Conservation (phyloP, 176 grass and related monocot species). For the Aegilops umbellulata region DNA sequence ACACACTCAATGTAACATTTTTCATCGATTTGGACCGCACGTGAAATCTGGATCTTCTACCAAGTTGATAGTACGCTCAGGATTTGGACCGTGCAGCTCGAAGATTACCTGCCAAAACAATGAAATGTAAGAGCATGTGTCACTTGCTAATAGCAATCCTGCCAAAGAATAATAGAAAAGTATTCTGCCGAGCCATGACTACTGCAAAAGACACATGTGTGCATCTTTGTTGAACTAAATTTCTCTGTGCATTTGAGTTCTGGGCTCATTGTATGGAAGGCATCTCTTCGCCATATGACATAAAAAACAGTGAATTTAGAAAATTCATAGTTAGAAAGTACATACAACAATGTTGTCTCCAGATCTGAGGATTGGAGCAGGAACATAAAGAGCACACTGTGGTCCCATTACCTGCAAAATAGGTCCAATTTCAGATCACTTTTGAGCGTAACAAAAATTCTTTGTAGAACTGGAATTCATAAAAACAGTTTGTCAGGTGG, state of each 20-base stretch:
- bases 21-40: constrained; percentile 37
- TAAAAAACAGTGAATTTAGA: background rate
- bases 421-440: constrained; percentile 19
- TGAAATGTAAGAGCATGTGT: background rate
- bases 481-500: background rate
- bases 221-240: no score
- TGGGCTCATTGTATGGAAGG: background rate
- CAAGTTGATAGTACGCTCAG: constrained; percentile 51
- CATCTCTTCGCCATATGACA: background rate
- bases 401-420: constrained; percentile 66
- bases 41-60: constrained; percentile 76
- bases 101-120: constrained; percentile 65
- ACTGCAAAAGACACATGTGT: no score
- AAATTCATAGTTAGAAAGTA: background rate
- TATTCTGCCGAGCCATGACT: no score
- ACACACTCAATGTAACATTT: background rate
- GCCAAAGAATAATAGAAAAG: no score
- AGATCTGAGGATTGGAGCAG: constrained; percentile 66
- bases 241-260: background rate
- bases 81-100: constrained; percentile 61
- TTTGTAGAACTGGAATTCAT: background rate
- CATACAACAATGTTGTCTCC: constrained; percentile 81
- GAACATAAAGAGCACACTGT: constrained; percentile 86
- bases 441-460: background rate
- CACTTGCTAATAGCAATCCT: background rate